These are phyloP conservation scores for Nicotiana tabacum DNA, from an alignment of 257 asterid genomes.

Conservation along the genomic window DNA sequence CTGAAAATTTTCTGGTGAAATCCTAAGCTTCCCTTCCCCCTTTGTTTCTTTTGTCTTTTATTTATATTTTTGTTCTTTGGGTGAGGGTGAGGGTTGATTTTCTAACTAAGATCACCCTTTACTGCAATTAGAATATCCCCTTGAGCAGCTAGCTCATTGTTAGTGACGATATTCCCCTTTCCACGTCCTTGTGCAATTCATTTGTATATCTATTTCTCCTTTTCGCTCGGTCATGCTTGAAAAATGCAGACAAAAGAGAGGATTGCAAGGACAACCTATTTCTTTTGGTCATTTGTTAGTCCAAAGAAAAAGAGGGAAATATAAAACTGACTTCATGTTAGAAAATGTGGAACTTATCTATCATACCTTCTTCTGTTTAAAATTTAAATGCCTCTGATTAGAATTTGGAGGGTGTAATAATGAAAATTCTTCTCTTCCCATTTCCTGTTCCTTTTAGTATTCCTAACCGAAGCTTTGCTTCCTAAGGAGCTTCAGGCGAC, in stretches of 20 bases:
- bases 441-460: neutral
- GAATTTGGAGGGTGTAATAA: neutral
- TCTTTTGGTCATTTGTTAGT: neutral
- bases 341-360: neutral
- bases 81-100: neutral
- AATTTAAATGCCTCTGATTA: neutral
- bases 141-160: neutral
- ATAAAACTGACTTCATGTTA: neutral
- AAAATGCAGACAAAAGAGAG: neutral
- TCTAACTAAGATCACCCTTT: neutral
- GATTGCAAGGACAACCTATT: neutral
- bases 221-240: neutral
- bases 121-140: neutral
- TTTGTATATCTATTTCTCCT: neutral
- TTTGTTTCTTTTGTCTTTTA: neutral
- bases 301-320: neutral
- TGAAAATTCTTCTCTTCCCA: neutral
- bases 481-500: neutral
- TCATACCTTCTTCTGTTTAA: neutral
- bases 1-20: neutral
- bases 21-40: neutral
- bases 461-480: neutral
- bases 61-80: neutral
- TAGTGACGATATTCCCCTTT: neutral
- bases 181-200: neutral